Percentiles rank a stretch among this genome's conserved stretches.
phyloP scores from a whole-genome alignment of 2,329 filamentous ascomycete species.

The Claviceps sp. region DNA sequence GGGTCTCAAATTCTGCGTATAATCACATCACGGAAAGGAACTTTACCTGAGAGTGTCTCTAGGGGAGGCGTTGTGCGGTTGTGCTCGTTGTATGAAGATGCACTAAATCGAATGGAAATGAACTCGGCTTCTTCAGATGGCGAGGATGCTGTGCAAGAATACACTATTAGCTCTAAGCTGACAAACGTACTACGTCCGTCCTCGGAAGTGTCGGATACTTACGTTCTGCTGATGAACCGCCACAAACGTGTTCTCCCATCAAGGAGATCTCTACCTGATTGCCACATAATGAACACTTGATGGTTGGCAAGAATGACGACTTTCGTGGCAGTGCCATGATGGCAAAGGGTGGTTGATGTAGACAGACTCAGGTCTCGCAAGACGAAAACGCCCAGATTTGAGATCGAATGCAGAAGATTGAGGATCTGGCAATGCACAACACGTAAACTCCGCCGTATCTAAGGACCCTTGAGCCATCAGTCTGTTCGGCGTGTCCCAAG shows the following conservation, averaged over 20 bases:
- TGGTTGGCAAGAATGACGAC: slow-evolving; percentile 62
- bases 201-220: slow-evolving; percentile 7
- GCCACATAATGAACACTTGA: slow-evolving; percentile 78
- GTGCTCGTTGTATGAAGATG: slow-evolving; percentile 21
- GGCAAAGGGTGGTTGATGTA: not conserved
- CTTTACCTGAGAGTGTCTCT: slow-evolving; percentile 41
- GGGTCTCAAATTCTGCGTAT: not conserved
- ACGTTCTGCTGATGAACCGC: slow-evolving; percentile 34
- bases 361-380: not conserved
- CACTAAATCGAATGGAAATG: slow-evolving; percentile 13
- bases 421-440: not conserved
- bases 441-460: not conserved
- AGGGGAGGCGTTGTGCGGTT: slow-evolving; percentile 31
- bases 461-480: not conserved
- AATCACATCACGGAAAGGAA: too few relatives aligned
- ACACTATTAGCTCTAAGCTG: not conserved
- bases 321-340: slow-evolving; percentile 40
- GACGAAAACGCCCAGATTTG: not conserved
- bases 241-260: slow-evolving; percentile 77
- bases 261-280: slow-evolving; percentile 67
- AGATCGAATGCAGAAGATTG: not conserved
- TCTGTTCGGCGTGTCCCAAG: not conserved
- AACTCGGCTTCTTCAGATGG: slow-evolving; percentile 20
- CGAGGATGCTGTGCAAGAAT: slow-evolving; percentile 20
- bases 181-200: too few relatives aligned